Conservation (phyloP, 352 stramenopile genomes). For the Phytophthora fragariae region DNA sequence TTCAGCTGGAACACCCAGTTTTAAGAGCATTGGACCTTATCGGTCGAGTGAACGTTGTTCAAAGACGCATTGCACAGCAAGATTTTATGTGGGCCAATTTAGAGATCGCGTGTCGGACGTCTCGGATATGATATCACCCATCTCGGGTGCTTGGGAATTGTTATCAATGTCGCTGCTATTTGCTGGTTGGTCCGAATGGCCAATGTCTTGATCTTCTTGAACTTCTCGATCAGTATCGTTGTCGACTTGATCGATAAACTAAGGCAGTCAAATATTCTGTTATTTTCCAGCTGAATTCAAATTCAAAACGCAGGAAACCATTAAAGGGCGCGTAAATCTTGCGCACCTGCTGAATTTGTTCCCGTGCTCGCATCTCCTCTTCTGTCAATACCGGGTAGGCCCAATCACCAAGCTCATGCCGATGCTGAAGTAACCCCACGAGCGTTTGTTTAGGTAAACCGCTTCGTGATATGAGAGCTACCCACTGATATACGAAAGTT, state of each 20-base stretch:
- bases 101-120: conserved; percentile 9
- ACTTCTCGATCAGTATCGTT: conserved; percentile 3
- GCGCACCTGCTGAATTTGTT: conserved; percentile 47
- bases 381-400: conserved; percentile 57
- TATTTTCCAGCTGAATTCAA: neutral
- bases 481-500: conserved; percentile 39
- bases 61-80: conserved; percentile 1
- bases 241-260: conserved; percentile 34
- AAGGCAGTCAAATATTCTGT: neutral
- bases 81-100: conserved; percentile 28
- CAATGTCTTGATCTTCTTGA: conserved; percentile 2
- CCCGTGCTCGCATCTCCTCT: conserved; percentile 38
- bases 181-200: neutral
- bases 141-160: neutral
- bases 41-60: neutral
- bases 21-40: too few relatives aligned
- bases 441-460: conserved; percentile 43
- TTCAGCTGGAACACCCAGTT: too few relatives aligned
- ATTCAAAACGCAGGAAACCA: neutral
- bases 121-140: neutral
- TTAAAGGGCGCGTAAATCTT: neutral
- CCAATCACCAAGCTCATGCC: conserved; percentile 69
- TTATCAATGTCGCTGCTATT: conserved; percentile 7
- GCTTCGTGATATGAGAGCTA: conserved; percentile 55
- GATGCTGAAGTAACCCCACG: conserved; percentile 43